Conservation (phyloP, 2,329 filamentous ascomycete genomes). For the Pseudogymnoascus sp. region DNA sequence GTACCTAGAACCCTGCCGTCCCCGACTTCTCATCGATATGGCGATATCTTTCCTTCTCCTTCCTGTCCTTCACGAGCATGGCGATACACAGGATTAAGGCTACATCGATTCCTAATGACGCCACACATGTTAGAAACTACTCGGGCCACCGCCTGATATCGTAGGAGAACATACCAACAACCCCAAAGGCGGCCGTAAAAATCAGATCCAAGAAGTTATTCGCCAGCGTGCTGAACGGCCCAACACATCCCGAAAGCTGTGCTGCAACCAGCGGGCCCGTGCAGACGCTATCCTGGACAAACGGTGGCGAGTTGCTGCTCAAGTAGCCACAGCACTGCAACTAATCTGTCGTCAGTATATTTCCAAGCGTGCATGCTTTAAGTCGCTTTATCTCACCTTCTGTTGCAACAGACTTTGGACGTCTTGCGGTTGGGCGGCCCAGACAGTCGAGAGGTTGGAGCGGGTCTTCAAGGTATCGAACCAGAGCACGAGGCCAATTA, state of each 20-base stretch:
- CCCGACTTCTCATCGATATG: slow-evolving; percentile 75
- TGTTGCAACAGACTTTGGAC: slow-evolving; percentile 64
- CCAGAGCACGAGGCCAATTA: slow-evolving; percentile 62
- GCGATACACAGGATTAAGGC: slow-evolving; percentile 62
- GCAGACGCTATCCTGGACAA: slow-evolving; percentile 60
- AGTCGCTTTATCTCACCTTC: slow-evolving; percentile 33
- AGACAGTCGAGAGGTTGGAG: slow-evolving; percentile 52
- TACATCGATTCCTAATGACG: slow-evolving; percentile 48
- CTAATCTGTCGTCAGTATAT: slow-evolving; percentile 32
- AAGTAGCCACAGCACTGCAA: slow-evolving; percentile 76
- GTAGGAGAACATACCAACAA: slow-evolving; percentile 49
- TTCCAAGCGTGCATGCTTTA: not conserved
- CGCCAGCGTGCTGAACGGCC: slow-evolving; percentile 57
- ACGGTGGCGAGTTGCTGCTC: slow-evolving; percentile 63
- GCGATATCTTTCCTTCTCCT: slow-evolving; percentile 69
- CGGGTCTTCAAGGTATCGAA: slow-evolving; percentile 63
- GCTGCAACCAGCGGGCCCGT: slow-evolving; percentile 62
- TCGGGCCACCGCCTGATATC: not conserved
- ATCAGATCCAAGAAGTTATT: slow-evolving; percentile 66
- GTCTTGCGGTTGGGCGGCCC: slow-evolving; percentile 45
- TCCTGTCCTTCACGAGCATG: slow-evolving; percentile 71
- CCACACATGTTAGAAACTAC: not conserved
- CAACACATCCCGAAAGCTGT: slow-evolving; percentile 60
- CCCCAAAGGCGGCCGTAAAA: slow-evolving; percentile 72
- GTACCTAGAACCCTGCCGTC: slow-evolving; percentile 39